phyloP scores from a whole-genome alignment of 2,329 filamentous ascomycete genomes.

The Penicillium sp. region DNA sequence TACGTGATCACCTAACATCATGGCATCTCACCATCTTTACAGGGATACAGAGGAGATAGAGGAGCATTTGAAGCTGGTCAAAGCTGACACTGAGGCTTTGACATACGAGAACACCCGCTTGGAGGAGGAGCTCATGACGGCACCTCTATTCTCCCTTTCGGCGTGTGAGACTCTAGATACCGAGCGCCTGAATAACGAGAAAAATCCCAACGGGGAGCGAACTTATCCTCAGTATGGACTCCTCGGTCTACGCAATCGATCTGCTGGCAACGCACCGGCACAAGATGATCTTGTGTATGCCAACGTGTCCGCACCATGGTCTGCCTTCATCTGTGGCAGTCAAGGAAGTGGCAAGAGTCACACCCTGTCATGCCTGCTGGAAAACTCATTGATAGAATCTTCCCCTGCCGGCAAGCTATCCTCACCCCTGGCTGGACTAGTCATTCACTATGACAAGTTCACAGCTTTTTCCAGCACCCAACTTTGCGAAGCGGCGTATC shows the following conservation, averaged over 20 bases:
- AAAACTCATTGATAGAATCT: conserved; percentile 36
- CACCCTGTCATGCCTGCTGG: conserved; percentile 58
- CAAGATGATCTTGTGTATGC: background rate
- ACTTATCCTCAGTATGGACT: background rate
- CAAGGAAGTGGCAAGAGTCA: conserved; percentile 64
- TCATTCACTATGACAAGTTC: conserved; percentile 57
- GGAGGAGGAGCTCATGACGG: background rate
- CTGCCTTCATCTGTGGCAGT: conserved; percentile 61
- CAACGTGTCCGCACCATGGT: conserved; percentile 57
- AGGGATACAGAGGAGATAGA: background rate
- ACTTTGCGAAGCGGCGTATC: conserved; percentile 56
- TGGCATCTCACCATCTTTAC: background rate
- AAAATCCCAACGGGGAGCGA: background rate
- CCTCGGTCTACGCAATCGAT: background rate
- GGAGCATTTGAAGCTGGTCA: conserved; percentile 1
- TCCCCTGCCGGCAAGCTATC: conserved; percentile 44
- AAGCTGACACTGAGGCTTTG: background rate
- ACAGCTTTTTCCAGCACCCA: conserved; percentile 36
- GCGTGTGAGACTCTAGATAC: background rate
- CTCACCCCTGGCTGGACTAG: conserved; percentile 51
- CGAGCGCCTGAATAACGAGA: background rate
- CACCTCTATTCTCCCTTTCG: background rate
- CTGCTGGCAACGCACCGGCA: no score
- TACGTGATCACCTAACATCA: background rate
- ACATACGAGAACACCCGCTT: background rate